Percentiles rank a stretch among this genome's conserved stretches.
These are phyloP conservation scores for Circinella minor DNA, from an alignment of 371 early-diverging fungal genomes.

Conservation along the genomic window DNA sequence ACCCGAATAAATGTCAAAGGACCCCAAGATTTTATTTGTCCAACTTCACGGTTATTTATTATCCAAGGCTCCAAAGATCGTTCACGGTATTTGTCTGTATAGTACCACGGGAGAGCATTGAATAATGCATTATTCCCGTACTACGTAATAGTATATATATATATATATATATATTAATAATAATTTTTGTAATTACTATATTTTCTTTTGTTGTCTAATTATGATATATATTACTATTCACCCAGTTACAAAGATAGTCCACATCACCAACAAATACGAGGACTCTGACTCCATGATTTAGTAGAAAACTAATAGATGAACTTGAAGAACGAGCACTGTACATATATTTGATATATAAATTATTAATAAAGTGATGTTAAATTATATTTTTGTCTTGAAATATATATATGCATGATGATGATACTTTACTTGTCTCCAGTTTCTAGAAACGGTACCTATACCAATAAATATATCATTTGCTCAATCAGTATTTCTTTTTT, in stretches of 20 bases:
- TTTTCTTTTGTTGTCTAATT: background rate
- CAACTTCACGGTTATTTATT: conserved; percentile 48
- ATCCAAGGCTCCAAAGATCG: conserved; percentile 24
- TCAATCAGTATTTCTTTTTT: no score
- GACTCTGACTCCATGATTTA: conserved; percentile 79
- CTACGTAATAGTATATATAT: conserved; percentile 23
- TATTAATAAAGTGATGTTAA: background rate
- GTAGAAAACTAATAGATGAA: conserved; percentile 41
- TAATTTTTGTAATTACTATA: background rate
- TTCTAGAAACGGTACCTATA: no score
- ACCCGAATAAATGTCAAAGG: conserved; percentile 80
- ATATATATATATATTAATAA: background rate
- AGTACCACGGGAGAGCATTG: conserved; percentile 74
- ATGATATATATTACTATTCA: conserved; percentile 1
- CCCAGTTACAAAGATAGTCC: conserved; percentile 82
- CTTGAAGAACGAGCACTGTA: conserved; percentile 47
- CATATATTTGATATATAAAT: background rate
- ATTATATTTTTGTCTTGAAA: no score
- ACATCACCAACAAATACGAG: conserved; percentile 86
- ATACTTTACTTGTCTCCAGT: no score
- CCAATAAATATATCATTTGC: no score
- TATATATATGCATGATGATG: no score
- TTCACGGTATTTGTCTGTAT: conserved; percentile 59
- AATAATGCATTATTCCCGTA: conserved; percentile 89
- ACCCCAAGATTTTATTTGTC: conserved; percentile 69